Evolutionary conservation across 768 basidiomycete species (phyloP).

Genomic region (Gyrodon lividus): DNA sequence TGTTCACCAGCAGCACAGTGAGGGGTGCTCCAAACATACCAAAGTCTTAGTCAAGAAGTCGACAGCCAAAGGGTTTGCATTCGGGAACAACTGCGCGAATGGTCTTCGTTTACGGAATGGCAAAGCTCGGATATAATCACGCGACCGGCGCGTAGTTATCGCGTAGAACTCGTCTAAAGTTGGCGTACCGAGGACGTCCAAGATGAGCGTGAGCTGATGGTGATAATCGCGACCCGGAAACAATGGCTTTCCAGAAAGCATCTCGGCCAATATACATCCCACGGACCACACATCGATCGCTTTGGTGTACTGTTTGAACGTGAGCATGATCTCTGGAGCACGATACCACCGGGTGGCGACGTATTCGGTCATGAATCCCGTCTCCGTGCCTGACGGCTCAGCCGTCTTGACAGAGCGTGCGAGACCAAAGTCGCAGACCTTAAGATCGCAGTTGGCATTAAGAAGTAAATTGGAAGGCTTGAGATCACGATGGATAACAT

Average conservation of each 20-base stretch:
- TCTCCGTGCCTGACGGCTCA: constrained; percentile 80
- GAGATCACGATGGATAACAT: constrained; percentile 94
- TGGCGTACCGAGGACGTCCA: constrained; percentile 96
- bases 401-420: constrained; percentile 88
- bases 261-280: constrained; percentile 90
- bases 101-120: constrained; percentile 89
- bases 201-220: constrained; percentile 92
- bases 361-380: constrained; percentile 94
- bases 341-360: constrained; percentile 99
- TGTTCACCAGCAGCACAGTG: not conserved
- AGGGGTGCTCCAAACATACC: constrained; percentile 38
- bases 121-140: constrained; percentile 92
- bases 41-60: constrained; percentile 84
- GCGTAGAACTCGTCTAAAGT: constrained; percentile 97
- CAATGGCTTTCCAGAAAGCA: constrained; percentile 94
- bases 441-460: constrained; percentile 95
- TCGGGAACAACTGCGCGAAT: constrained; percentile 85
- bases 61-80: constrained; percentile 76
- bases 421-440: constrained; percentile 94
- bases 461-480: constrained; percentile 97
- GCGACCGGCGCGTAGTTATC: constrained; percentile 87
- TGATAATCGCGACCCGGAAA: constrained; percentile 98
- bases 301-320: constrained; percentile 98
- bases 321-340: constrained; percentile 99
- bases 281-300: constrained; percentile 91